These are phyloP conservation scores for Pelargonium cotyledonis DNA, from an alignment of 441 rosid species.

Conservation along the genomic window DNA sequence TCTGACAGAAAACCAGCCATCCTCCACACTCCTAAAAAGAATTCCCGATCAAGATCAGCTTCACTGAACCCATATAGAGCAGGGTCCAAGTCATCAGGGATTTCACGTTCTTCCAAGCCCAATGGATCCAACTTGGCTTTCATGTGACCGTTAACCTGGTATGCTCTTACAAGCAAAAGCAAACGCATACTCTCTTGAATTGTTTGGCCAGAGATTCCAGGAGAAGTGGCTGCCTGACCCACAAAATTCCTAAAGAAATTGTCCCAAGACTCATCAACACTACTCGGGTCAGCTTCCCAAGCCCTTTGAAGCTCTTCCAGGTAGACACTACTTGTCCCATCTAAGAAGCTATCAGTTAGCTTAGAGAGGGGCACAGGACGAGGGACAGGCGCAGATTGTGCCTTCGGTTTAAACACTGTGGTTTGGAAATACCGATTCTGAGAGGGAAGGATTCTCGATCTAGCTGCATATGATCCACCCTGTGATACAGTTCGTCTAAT, in stretches of 20 bases:
- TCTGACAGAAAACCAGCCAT: constrained; percentile 93
- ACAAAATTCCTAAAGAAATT: constrained; percentile 27
- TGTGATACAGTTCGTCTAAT: constrained; percentile 28
- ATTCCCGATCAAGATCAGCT: constrained; percentile 95
- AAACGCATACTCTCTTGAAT: constrained; percentile 97
- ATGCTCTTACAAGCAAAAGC: constrained; percentile 78
- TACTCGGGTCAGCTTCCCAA: constrained; percentile 83
- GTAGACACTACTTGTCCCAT: constrained; percentile 91
- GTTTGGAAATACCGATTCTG: constrained; percentile 16
- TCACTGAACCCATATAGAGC: constrained; percentile 78
- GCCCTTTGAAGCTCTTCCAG: constrained; percentile 94
- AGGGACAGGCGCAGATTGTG: constrained; percentile 22
- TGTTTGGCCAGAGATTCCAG: constrained; percentile 94
- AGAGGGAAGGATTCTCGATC: constrained; percentile 15
- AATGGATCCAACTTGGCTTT: constrained; percentile 87
- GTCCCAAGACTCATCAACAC: constrained; percentile 95
- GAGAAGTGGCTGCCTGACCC: constrained; percentile 40
- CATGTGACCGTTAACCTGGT: constrained; percentile 97
- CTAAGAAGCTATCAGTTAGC: constrained; percentile 84
- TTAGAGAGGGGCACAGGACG: constrained; percentile 41
- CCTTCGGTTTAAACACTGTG: constrained; percentile 19
- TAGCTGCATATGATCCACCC: constrained; percentile 17
- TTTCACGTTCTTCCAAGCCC: constrained; percentile 64
- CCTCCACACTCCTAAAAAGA: constrained; percentile 92
- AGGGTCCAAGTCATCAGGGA: constrained; percentile 74